phyloP scores from a whole-genome alignment of 768 basidiomycete species.

The Dioszegia hungarica region DNA sequence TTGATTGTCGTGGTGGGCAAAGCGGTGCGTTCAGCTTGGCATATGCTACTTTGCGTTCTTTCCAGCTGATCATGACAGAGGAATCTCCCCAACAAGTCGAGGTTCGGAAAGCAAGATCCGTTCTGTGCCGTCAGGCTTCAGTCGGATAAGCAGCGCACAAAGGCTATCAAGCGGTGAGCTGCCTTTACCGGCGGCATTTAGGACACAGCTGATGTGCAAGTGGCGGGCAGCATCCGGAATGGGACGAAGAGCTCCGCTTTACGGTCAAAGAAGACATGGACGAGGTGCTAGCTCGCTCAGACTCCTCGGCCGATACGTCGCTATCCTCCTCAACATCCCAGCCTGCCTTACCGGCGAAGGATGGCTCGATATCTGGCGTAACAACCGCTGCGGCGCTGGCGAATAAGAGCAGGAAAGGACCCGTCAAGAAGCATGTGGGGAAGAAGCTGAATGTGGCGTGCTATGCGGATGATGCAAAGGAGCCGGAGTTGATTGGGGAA shows the following conservation, averaged over 20 bases:
- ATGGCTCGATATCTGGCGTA: constrained; percentile 17
- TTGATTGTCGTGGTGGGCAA: constrained; percentile 80
- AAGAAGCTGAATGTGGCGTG: constrained; percentile 67
- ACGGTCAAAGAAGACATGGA: constrained; percentile 59
- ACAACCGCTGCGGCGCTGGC: constrained; percentile 33
- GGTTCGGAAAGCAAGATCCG: constrained; percentile 87
- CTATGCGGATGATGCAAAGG: constrained; percentile 71
- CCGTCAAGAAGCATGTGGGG: constrained; percentile 35
- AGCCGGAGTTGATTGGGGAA: constrained; percentile 75
- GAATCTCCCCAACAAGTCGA: constrained; percentile 74
- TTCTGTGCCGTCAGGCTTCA: constrained; percentile 66
- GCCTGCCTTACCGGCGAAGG: neutral
- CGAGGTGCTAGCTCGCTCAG: constrained; percentile 39
- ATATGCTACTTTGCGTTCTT: constrained; percentile 14
- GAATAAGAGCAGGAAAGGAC: constrained; percentile 33
- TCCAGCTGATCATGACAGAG: constrained; percentile 44
- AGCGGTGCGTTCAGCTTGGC: constrained; percentile 57
- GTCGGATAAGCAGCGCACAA: constrained; percentile 64
- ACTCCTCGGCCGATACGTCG: constrained; percentile 21
- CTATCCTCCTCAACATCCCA: constrained; percentile 15
- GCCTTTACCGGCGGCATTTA: neutral
- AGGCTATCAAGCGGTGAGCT: constrained; percentile 63
- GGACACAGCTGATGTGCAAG: constrained; percentile 34
- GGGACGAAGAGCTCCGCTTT: constrained; percentile 87
- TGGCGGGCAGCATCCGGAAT: constrained; percentile 88